phyloP scores from a whole-genome alignment of 306 rosid genomes.

The Clitoria ternatea region DNA sequence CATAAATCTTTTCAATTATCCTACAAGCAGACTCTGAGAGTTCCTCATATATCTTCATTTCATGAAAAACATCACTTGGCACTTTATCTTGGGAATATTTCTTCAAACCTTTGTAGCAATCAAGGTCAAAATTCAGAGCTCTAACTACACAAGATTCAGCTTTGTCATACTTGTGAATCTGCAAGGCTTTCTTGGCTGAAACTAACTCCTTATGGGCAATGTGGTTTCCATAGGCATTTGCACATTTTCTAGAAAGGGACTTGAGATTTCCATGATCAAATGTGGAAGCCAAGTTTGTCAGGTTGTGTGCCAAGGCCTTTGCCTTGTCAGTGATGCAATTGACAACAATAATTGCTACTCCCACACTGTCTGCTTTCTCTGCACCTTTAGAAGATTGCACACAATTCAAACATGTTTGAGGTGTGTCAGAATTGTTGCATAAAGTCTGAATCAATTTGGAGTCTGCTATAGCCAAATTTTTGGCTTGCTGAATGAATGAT shows the following conservation, averaged over 20 bases:
- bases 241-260: background rate
- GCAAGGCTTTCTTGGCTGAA: background rate
- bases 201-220: background rate
- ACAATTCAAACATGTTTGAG: slow-evolving; percentile 5
- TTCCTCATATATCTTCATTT: background rate
- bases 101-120: background rate
- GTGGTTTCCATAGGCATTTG: background rate
- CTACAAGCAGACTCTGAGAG: slow-evolving; percentile 23
- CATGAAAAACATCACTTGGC: background rate
- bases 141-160: background rate
- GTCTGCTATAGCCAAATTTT: background rate
- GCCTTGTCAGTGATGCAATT: background rate
- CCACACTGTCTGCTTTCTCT: background rate
- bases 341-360: background rate
- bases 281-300: background rate
- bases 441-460: background rate
- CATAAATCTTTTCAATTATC: slow-evolving; percentile 9
- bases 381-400: background rate
- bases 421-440: slow-evolving; percentile 9
- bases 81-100: background rate
- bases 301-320: background rate
- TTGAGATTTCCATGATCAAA: background rate
- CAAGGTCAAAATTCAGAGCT: background rate
- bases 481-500: background rate
- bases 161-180: background rate